Evolutionary conservation across 192 early-diverging fungal species (phyloP), one percentile per base, ranked within the genome.

Genomic region (Allomyces javanicus): DNA sequence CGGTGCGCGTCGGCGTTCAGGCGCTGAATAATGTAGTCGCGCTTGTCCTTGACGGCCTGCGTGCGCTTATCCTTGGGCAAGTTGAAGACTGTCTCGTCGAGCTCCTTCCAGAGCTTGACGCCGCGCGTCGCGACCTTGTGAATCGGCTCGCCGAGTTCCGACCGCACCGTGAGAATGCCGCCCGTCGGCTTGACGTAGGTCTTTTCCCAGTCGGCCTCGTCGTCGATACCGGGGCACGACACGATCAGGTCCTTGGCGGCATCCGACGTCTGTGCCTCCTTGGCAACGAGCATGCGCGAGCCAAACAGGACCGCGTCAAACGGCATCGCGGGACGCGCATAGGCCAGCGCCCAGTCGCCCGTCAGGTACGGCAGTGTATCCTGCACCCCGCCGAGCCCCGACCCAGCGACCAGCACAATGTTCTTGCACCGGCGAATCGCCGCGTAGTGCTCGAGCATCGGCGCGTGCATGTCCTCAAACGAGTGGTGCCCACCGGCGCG

Each of bases 401-500:
- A 89, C 45, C 94, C 94, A 65, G 86, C 91, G 61, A 97, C 87
- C 14, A 97, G 75, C 12, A 86, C 81, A 61, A 95, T 78, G 72
- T 97, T 95, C 63, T 72, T 24, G 44, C 83, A 82, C 5, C 86
- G 78, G 70, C 94, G 84, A 62, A 97, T 88, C 61, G 88, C 80
- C 61, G 85, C 87, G 69, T 85, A 74, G 0, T 90, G 87, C 70
- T 89, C 85, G 9, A 97, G 71, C 68, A 97, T 86, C 61, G 92
- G 92, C 70, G 83, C 82, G 73, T 95, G 91, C 74, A 94, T 88
- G 77, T 97, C 91, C 77, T 95, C 94, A 67, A 88, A 95, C 69
- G 88, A 90, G 83, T 97, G 92, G 74, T 97, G 94, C 21, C 94
- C 94, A 70, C 92, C 94, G 44, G 85, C 92, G 68, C 92, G 85